A percentile compares a stretch with the other conserved stretches of the same genome.
Conservation (phyloP, 2,329 filamentous ascomycete genomes). For the Colletotrichum simmondsii region DNA sequence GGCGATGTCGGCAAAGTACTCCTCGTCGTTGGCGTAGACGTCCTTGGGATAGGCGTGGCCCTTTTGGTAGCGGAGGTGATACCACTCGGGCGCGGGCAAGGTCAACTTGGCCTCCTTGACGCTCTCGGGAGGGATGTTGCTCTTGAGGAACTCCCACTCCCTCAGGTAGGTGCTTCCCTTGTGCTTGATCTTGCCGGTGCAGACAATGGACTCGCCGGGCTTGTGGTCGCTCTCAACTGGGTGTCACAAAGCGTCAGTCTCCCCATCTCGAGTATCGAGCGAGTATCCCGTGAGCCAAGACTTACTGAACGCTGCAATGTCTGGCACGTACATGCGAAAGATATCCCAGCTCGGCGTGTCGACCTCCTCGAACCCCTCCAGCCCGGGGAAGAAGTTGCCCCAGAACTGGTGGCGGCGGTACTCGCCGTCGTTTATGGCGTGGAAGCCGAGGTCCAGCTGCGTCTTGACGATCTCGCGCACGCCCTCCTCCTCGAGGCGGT, state of each 20-base stretch:
- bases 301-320: slow-evolving; percentile 53
- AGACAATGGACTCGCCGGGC: slow-evolving; percentile 57
- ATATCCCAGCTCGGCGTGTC: slow-evolving; percentile 44
- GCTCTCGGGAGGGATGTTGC: slow-evolving; percentile 65
- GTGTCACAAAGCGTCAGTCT: not conserved
- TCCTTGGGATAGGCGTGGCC: slow-evolving; percentile 66
- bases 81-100: slow-evolving; percentile 71
- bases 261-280: too few relatives aligned
- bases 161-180: slow-evolving; percentile 54
- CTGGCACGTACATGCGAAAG: slow-evolving; percentile 51
- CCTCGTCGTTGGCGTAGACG: slow-evolving; percentile 65
- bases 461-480: slow-evolving; percentile 75
- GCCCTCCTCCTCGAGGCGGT: slow-evolving; percentile 72
- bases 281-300: not conserved
- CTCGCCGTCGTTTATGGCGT: slow-evolving; percentile 77
- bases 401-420: slow-evolving; percentile 56
- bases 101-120: slow-evolving; percentile 75
- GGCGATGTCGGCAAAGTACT: slow-evolving; percentile 68
- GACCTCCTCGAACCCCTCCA: slow-evolving; percentile 54
- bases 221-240: slow-evolving; percentile 56
- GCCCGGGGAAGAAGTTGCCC: slow-evolving; percentile 48
- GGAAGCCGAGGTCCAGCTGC: slow-evolving; percentile 75
- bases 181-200: slow-evolving; percentile 58
- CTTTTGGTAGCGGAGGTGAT: slow-evolving; percentile 70
- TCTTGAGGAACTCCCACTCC: slow-evolving; percentile 55